These are phyloP conservation scores for Pleochaeta shiraiana DNA, from an alignment of 2,329 filamentous ascomycete species.

Conservation along the genomic window DNA sequence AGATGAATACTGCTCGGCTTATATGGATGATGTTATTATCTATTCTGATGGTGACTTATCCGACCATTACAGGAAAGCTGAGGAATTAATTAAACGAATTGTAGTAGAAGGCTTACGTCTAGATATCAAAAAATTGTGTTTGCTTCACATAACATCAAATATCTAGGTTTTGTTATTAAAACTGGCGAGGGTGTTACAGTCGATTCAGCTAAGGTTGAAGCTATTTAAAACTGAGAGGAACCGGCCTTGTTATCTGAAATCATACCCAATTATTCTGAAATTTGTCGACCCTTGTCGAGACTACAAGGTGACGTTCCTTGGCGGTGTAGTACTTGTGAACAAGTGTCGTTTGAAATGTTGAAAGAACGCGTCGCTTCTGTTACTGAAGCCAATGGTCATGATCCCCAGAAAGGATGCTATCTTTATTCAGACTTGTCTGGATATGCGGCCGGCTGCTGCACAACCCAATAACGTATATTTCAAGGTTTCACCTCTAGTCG, in stretches of 20 bases:
- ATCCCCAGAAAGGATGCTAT: no score
- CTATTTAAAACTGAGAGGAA: neutral
- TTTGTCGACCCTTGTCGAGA: no score
- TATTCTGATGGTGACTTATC: neutral
- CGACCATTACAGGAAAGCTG: conserved; percentile 3
- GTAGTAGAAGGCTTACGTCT: neutral
- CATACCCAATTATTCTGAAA: no score
- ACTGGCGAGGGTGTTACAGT: neutral
- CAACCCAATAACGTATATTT: no score
- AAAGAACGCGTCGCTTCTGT: neutral
- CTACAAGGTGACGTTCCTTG: neutral
- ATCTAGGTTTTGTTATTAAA: neutral
- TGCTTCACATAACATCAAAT: neutral
- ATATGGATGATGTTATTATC: conserved; percentile 1
- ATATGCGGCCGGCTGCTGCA: no score
- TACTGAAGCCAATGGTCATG: neutral
- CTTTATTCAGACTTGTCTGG: no score
- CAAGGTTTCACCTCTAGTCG: neutral
- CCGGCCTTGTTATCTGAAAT: no score
- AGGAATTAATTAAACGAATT: conserved; percentile 5
- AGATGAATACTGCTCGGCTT: neutral
- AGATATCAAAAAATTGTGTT: neutral
- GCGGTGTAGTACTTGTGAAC: neutral
- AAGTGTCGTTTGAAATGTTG: neutral
- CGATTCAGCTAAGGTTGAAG: neutral